A percentile compares a stretch with the other conserved stretches of the same genome.
These are phyloP conservation scores for Linnemannia schmuckeri DNA, from an alignment of 192 early-diverging fungal species.

Conservation along the genomic window DNA sequence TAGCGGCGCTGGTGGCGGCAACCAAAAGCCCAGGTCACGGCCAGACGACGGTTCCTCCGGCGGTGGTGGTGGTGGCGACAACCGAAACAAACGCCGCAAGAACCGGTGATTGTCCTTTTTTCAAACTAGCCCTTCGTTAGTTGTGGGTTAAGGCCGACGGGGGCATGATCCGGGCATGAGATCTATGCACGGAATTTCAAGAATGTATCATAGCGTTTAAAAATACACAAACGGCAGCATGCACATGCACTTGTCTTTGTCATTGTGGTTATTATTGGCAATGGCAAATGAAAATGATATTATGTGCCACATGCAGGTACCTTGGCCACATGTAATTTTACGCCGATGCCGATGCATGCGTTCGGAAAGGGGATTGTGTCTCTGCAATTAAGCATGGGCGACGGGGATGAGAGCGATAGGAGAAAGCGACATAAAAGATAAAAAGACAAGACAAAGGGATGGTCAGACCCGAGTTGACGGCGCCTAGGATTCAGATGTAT, in stretches of 20 bases:
- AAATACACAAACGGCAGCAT: not conserved
- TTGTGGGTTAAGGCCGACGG: not conserved
- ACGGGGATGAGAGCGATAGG: too few relatives aligned
- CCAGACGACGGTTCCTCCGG: constrained; percentile 18
- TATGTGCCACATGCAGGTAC: not conserved
- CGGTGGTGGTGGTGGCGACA: constrained; percentile 15
- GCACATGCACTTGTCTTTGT: too few relatives aligned
- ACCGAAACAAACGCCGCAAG: constrained; percentile 43
- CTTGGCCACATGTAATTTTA: not conserved
- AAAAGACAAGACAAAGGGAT: not conserved
- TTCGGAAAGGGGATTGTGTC: not conserved
- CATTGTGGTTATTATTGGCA: not conserved
- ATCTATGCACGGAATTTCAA: not conserved
- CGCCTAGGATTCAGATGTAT: not conserved
- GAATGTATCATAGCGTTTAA: constrained; percentile 8
- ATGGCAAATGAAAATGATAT: not conserved
- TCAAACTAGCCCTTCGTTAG: not conserved
- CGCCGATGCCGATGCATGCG: not conserved
- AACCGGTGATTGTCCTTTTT: constrained; percentile 11
- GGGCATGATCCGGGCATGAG: not conserved
- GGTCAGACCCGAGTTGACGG: not conserved
- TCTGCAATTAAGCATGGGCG: not conserved
- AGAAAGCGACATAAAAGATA: too few relatives aligned
- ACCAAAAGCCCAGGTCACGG: constrained; percentile 33
- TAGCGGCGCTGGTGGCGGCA: constrained; percentile 21